These are phyloP conservation scores for Panaeolus papilionaceus DNA, from an alignment of 768 basidiomycete species.

Conservation along the genomic window DNA sequence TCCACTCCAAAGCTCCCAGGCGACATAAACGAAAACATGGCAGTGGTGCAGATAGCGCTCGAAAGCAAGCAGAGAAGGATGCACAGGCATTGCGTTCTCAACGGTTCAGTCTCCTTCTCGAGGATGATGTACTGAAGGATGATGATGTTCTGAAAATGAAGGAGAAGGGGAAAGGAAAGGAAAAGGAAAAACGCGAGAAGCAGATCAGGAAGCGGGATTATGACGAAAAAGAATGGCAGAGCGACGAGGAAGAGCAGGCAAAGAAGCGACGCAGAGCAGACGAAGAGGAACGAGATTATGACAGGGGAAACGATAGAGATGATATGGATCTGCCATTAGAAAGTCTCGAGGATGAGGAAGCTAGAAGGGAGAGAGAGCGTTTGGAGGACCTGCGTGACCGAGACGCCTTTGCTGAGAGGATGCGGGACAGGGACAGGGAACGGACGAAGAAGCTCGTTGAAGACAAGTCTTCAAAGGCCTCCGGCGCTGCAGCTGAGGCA, in stretches of 20 bases:
- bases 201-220: conserved; percentile 82
- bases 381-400: conserved; percentile 83
- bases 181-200: conserved; percentile 57
- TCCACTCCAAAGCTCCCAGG: conserved; percentile 79
- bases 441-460: conserved; percentile 90
- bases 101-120: conserved; percentile 83
- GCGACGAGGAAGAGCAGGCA: conserved; percentile 83
- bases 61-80: conserved; percentile 79
- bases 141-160: conserved; percentile 47
- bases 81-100: conserved; percentile 70
- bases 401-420: conserved; percentile 92
- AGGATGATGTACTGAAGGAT: conserved; percentile 65
- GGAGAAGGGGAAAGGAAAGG: conserved; percentile 52
- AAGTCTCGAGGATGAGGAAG: conserved; percentile 73
- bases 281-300: conserved; percentile 33
- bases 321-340: conserved; percentile 43
- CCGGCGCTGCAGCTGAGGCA: conserved; percentile 82
- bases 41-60: conserved; percentile 46
- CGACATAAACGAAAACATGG: conserved; percentile 72
- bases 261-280: conserved; percentile 68
- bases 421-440: conserved; percentile 82
- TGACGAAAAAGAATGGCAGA: conserved; percentile 87
- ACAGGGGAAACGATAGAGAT: conserved; percentile 40
- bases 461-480: conserved; percentile 83
- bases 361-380: conserved; percentile 73